Evolutionary conservation across 2,329 filamentous ascomycete genomes (phyloP), one percentile per base, ranked within the genome.

Genomic region (Phialophora chinensis): DNA sequence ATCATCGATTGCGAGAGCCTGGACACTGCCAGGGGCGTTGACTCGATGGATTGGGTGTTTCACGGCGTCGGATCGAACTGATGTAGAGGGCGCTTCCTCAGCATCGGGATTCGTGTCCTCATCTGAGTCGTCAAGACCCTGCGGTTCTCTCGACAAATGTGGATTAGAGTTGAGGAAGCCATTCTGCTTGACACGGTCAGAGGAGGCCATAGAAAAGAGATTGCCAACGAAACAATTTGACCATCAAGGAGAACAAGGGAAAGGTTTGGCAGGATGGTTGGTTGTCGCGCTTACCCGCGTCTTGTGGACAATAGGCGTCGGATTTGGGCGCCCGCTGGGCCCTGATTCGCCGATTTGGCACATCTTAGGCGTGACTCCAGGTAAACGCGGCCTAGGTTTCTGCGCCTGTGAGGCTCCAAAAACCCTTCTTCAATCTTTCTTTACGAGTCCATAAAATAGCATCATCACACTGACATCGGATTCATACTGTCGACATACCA

Each of bases 1-100:
- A 60, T 91, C 85, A 65, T 92, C 93, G 27, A 97, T 87, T 3
- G 89, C 91, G 63, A 99, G 85, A 8, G 92, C 88, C 59, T 99
- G 87, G 5, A 83, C 80, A 20, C 72, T 73, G n/a, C 71, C 71
- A 1, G 67, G 63, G 38, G 70, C 67, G 35, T 69, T 65, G 52
- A 73, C 66, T 27, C 69, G 64, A 50, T 73, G 71, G 35, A 67
- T 60, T 35, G 68, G 66, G 35, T 38, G 59, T 57, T 71, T 71
- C 29, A 44, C 27, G 5, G 33, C 5, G 20, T n/a, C 33, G 20
- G 54, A 38, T 31, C 17, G 17, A 8, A 50, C 14, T 11, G 60
- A 53, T 8, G 67, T 44, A n/a, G 61, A 56, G 20, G 35, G 29
- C 29, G 53, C 27, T 49, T 42, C 49, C 47, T 61, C 59, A 31